phyloP scores from a whole-genome alignment of 2,329 filamentous ascomycete genomes.

The Fusarium graminum region DNA sequence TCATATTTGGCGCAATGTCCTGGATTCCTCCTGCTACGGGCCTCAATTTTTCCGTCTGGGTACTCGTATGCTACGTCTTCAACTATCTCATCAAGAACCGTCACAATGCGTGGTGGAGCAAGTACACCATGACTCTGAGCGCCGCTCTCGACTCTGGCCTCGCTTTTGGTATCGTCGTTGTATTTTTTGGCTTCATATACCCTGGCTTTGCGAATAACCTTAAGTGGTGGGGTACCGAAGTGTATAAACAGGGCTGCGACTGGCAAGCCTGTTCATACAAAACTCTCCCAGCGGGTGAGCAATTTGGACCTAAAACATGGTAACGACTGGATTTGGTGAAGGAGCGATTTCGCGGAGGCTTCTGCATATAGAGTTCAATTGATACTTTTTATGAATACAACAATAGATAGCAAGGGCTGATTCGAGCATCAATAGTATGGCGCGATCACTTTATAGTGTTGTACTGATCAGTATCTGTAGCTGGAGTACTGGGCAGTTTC shows the following conservation, averaged over 20 bases:
- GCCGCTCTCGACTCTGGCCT: slow-evolving; percentile 86
- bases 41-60: slow-evolving; percentile 91
- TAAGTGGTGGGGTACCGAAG: slow-evolving; percentile 89
- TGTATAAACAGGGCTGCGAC: slow-evolving; percentile 87
- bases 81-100: slow-evolving; percentile 80
- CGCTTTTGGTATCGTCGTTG: slow-evolving; percentile 83
- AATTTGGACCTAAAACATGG: slow-evolving; percentile 75
- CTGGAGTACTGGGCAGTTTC: background rate
- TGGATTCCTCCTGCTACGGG: slow-evolving; percentile 92
- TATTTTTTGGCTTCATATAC: slow-evolving; percentile 90
- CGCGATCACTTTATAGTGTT: slow-evolving; percentile 13
- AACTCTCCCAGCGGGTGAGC: slow-evolving; percentile 70
- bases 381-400: slow-evolving; percentile 3
- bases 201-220: slow-evolving; percentile 80
- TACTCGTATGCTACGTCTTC: slow-evolving; percentile 85
- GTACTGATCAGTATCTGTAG: slow-evolving; percentile 2
- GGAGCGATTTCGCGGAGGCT: background rate
- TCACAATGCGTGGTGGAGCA: slow-evolving; percentile 84
- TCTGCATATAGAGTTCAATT: slow-evolving; percentile 42
- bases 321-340: slow-evolving; percentile 46
- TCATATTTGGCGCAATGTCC: slow-evolving; percentile 83
- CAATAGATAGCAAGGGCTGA: slow-evolving; percentile 39
- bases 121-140: slow-evolving; percentile 90
- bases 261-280: slow-evolving; percentile 84
- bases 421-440: slow-evolving; percentile 17